phyloP scores from a whole-genome alignment of 805 yeast genomes.

The Candida koratica region DNA sequence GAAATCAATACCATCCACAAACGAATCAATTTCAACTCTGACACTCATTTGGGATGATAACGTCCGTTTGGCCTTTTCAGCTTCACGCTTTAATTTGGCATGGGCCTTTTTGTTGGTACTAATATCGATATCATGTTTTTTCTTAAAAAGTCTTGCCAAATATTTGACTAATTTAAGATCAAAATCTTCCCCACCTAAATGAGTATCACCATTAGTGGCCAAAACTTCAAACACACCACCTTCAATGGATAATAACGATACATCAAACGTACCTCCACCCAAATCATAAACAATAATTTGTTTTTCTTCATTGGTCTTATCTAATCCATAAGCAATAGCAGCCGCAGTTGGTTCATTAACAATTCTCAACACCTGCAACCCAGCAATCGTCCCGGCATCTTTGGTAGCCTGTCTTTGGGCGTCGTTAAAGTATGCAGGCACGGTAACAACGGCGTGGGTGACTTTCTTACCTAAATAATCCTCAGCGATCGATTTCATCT shows the following conservation, averaged over 20 bases:
- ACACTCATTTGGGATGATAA: constrained; percentile 54
- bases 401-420: constrained; percentile 98
- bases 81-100: constrained; percentile 45
- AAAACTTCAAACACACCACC: constrained; percentile 48
- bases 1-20: constrained; percentile 47
- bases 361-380: constrained; percentile 89
- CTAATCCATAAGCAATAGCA: constrained; percentile 61
- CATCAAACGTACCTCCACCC: constrained; percentile 67
- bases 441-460: constrained; percentile 91
- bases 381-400: constrained; percentile 96
- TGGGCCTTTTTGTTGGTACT: constrained; percentile 40
- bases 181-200: constrained; percentile 50
- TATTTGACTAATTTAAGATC: constrained; percentile 43
- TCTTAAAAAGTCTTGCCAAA: constrained; percentile 41
- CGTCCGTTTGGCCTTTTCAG: constrained; percentile 49
- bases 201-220: constrained; percentile 49
- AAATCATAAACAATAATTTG: constrained; percentile 47
- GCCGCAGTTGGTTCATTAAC: constrained; percentile 91
- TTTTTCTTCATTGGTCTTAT: constrained; percentile 56
- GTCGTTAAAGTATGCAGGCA: constrained; percentile 96
- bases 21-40: constrained; percentile 42
- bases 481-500: constrained; percentile 91
- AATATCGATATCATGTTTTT: constrained; percentile 43
- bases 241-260: constrained; percentile 60
- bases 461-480: constrained; percentile 57